Evolutionary conservation across 179 eudicot species (phyloP).

Genomic region (Beta lomatogona): DNA sequence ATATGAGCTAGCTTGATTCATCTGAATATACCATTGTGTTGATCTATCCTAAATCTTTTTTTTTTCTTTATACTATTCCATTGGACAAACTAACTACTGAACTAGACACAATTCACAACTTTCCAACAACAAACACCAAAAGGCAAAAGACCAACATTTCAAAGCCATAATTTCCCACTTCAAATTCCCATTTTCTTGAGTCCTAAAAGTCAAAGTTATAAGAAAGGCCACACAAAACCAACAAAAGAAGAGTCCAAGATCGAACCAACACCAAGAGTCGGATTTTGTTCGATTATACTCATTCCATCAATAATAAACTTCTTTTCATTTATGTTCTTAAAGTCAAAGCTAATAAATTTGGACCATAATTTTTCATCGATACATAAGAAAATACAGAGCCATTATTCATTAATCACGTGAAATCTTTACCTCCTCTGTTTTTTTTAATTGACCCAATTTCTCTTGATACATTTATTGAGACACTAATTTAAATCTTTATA

Average conservation of each 20-base stretch:
- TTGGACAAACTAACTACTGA: not conserved
- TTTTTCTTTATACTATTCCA: not conserved
- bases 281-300: too few species aligned
- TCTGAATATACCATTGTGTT: too few species aligned
- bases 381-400: not conserved
- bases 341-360: too few species aligned
- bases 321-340: too few species aligned
- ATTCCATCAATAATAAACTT: too few species aligned
- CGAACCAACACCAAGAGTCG: not conserved
- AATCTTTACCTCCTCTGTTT: too few species aligned
- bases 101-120: not conserved
- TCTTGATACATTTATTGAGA: too few species aligned
- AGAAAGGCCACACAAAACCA: constrained; percentile 4
- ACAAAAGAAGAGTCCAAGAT: not conserved
- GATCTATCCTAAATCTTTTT: too few species aligned
- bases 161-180: not conserved
- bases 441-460: too few species aligned
- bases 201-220: not conserved
- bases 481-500: too few species aligned
- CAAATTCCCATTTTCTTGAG: not conserved
- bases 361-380: not conserved
- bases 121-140: not conserved
- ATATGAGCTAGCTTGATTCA: too few species aligned
- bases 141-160: not conserved
- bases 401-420: too few species aligned